Conservation (phyloP, 1,284 basidiomycete genomes). For the Ustilago lituana region DNA sequence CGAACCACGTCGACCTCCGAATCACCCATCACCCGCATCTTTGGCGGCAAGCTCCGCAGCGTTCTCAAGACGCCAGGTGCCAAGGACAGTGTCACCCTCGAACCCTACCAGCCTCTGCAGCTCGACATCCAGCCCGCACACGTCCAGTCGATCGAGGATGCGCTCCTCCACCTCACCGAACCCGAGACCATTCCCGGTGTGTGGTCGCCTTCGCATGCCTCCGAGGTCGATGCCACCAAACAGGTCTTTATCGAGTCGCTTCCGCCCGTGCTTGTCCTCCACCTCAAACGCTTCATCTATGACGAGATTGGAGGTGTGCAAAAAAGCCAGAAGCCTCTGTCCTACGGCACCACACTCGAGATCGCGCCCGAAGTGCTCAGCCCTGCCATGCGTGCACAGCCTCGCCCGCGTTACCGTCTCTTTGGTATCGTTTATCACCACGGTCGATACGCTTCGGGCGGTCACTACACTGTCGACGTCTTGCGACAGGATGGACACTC, state of each 20-base stretch:
- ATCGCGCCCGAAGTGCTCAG: conserved; percentile 70
- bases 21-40: conserved; percentile 88
- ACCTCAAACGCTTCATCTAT: conserved; percentile 92
- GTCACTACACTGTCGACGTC: conserved; percentile 94
- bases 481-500: conserved; percentile 77
- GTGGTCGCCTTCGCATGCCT: conserved; percentile 64
- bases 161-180: conserved; percentile 79
- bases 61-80: conserved; percentile 82
- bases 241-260: conserved; percentile 86
- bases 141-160: conserved; percentile 83
- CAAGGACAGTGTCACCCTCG: conserved; percentile 85
- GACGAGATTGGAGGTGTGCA: conserved; percentile 83
- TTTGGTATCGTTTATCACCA: conserved; percentile 96
- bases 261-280: conserved; percentile 86
- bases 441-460: conserved; percentile 86
- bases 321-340: conserved; percentile 85
- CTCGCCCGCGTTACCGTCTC: conserved; percentile 78
- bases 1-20: conserved; percentile 81
- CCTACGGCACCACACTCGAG: conserved; percentile 81
- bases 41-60: conserved; percentile 92
- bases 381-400: conserved; percentile 54
- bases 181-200: conserved; percentile 84
- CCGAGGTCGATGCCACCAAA: conserved; percentile 82
- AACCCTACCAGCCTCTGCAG: conserved; percentile 89
- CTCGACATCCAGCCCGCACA: conserved; percentile 82